Percentiles rank a stretch among this genome's conserved stretches.
Conservation (phyloP, 164 flowering plant species). For the Santalum album region DNA sequence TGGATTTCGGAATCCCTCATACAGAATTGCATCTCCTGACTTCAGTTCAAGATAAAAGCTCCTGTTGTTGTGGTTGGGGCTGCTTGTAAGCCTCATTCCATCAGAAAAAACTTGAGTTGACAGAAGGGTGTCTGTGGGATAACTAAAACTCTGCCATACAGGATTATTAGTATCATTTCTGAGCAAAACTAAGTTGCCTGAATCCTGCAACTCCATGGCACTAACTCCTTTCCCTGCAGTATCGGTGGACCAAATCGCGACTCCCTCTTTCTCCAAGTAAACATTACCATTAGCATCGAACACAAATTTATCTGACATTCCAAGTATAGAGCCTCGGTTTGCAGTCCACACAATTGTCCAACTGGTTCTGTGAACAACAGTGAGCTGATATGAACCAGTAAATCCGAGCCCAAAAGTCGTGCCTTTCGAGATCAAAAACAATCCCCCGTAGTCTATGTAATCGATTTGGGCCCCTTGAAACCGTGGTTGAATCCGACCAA, state of each 20-base stretch:
- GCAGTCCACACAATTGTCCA: conserved; percentile 5
- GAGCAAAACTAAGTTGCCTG: conserved; percentile 5
- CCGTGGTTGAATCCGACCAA: conserved; percentile 1
- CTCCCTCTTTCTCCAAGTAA: not conserved
- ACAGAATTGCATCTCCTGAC: conserved; percentile 1
- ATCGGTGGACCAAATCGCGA: not conserved
- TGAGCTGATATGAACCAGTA: not conserved
- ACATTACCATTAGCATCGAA: conserved; percentile 1
- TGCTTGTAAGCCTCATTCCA: conserved; percentile 7
- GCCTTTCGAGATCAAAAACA: not conserved
- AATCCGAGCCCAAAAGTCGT: conserved; percentile 1
- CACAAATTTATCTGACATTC: conserved; percentile 1
- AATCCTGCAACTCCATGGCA: conserved; percentile 4
- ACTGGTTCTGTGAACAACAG: not conserved
- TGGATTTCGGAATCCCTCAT: not conserved
- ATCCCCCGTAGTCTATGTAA: not conserved
- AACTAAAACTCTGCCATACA: conserved; percentile 6
- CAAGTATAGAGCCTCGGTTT: conserved; percentile 1
- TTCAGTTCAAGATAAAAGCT: conserved; percentile 4
- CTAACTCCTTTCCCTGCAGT: not conserved
- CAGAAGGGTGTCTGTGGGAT: conserved; percentile 8
- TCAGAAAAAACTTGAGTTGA: not conserved
- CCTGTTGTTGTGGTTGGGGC: not conserved
- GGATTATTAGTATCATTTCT: not conserved
- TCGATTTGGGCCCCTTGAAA: not conserved